These are phyloP conservation scores for Neonectria magnoliae DNA, from an alignment of 2,329 filamentous ascomycete species.

Conservation along the genomic window DNA sequence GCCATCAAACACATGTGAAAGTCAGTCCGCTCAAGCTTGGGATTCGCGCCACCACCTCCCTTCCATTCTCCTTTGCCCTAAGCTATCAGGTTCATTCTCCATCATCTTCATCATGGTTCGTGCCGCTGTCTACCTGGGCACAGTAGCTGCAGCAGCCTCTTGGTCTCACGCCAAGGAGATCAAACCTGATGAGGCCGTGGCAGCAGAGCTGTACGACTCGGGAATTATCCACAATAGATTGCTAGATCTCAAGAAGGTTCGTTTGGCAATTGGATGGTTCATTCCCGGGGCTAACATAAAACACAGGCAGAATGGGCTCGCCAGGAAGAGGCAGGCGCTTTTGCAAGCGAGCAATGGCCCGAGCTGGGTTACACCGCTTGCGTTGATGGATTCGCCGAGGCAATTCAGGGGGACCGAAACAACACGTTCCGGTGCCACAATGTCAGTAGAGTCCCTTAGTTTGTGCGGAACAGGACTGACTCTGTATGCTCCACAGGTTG, in stretches of 20 bases:
- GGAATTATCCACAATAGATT: constrained; percentile 34
- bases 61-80: neutral
- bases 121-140: constrained; percentile 24
- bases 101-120: constrained; percentile 31
- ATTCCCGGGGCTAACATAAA: neutral
- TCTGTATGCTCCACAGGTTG: constrained; percentile 37
- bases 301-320: constrained; percentile 46
- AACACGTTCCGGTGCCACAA: constrained; percentile 61
- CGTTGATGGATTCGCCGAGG: constrained; percentile 54
- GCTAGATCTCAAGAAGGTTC: constrained; percentile 30
- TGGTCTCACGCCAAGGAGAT: constrained; percentile 33
- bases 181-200: constrained; percentile 26
- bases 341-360: constrained; percentile 49
- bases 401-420: constrained; percentile 55
- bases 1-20: neutral
- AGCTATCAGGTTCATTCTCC: neutral
- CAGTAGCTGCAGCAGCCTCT: constrained; percentile 21
- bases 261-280: fast-evolving
- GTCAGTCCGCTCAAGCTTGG: neutral
- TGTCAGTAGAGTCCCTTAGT: constrained; percentile 39
- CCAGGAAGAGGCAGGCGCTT: constrained; percentile 47
- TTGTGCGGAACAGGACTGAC: neutral
- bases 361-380: constrained; percentile 53
- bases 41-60: neutral
- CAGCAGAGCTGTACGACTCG: constrained; percentile 28